Conservation (phyloP, 108 stramenopile genomes). For the Nitzschia inconspicua region DNA sequence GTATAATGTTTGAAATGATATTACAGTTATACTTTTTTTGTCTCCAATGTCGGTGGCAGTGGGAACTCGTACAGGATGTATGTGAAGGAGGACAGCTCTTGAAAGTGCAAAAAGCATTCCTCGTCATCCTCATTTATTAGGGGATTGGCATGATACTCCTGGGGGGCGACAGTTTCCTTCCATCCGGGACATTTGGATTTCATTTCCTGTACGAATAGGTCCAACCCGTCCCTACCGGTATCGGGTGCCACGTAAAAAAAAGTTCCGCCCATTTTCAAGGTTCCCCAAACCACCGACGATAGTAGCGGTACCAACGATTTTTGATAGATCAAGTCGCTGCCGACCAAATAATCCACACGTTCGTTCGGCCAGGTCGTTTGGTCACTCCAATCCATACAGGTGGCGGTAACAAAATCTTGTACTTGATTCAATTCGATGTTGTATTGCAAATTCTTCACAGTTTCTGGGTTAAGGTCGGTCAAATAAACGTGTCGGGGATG, state of each 20-base stretch:
- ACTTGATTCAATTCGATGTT: conserved; percentile 66
- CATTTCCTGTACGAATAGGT: conserved; percentile 58
- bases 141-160: conserved; percentile 53
- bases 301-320: conserved; percentile 75
- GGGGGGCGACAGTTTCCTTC: conserved; percentile 31
- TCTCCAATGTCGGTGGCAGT: too few species aligned
- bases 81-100: conserved; percentile 58
- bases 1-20: too few species aligned
- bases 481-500: conserved; percentile 36
- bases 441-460: conserved; percentile 69
- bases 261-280: conserved; percentile 28
- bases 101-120: conserved; percentile 78
- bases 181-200: conserved; percentile 28
- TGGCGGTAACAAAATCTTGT: conserved; percentile 10
- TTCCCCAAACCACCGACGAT: conserved; percentile 49
- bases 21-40: too few species aligned
- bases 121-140: conserved; percentile 65
- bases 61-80: conserved; percentile 79
- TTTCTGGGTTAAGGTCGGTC: conserved; percentile 77
- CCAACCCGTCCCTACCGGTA: conserved; percentile 53
- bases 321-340: conserved; percentile 87
- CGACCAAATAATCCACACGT: conserved; percentile 70
- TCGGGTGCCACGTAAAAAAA: conserved; percentile 68
- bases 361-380: conserved; percentile 70
- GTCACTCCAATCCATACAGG: conserved; percentile 80